Conservation (phyloP, 768 basidiomycete species). For the Trametes cubensis region DNA sequence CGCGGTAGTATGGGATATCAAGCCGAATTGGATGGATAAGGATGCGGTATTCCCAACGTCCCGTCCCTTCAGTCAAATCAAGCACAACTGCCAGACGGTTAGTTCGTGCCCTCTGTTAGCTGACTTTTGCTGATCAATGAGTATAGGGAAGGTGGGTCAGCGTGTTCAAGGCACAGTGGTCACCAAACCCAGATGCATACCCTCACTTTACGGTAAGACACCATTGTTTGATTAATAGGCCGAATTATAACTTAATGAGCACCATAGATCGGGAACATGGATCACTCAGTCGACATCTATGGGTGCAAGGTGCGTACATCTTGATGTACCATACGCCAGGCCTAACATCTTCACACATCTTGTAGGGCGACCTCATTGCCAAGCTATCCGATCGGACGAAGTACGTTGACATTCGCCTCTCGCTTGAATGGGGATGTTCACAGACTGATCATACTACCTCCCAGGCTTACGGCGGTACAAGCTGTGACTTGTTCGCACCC, state of each 20-base stretch:
- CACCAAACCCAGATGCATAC: constrained; percentile 72
- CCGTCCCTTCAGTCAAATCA: constrained; percentile 61
- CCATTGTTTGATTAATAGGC: not conserved
- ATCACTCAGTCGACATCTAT: constrained; percentile 74
- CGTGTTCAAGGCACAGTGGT: constrained; percentile 77
- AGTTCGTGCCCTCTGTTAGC: constrained; percentile 24
- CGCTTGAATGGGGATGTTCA: no score
- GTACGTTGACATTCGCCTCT: no score
- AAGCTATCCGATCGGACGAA: constrained; percentile 57
- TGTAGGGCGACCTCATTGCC: constrained; percentile 71
- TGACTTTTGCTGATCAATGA: not conserved
- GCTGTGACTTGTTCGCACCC: constrained; percentile 93
- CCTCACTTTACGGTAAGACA: constrained; percentile 77
- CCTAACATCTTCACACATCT: not conserved
- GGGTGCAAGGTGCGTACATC: constrained; percentile 59
- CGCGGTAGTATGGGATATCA: constrained; percentile 75
- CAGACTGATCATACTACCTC: no score
- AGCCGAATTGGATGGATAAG: constrained; percentile 50
- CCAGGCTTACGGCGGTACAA: constrained; percentile 78
- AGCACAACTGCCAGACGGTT: constrained; percentile 83
- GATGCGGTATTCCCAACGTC: constrained; percentile 58
- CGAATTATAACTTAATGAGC: not conserved
- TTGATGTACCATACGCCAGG: not conserved
- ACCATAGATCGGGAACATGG: constrained; percentile 72
- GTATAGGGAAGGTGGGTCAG: constrained; percentile 81